A percentile compares a stretch with the other conserved stretches of the same genome.
These are phyloP conservation scores for Chalara sp. DNA, from an alignment of 2,329 filamentous ascomycete species.

Conservation along the genomic window DNA sequence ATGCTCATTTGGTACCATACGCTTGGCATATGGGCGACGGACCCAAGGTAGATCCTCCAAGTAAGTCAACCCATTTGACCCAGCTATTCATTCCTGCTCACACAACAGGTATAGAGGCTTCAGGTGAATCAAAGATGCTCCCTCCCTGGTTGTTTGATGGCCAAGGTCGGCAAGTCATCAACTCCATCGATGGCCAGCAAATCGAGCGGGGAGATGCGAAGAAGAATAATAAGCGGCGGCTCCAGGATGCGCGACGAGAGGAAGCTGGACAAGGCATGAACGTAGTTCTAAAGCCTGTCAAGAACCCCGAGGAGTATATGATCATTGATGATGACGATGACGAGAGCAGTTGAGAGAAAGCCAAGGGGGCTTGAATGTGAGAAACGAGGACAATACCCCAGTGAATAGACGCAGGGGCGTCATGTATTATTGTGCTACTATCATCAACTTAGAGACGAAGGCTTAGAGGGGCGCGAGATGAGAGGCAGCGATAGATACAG, in stretches of 20 bases:
- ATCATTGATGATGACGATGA: not conserved
- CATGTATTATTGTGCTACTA: no score
- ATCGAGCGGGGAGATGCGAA: conserved; percentile 35
- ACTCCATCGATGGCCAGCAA: conserved; percentile 44
- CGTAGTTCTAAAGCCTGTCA: conserved; percentile 5
- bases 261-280: conserved; percentile 7
- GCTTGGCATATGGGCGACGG: conserved; percentile 57
- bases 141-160: conserved; percentile 42
- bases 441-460: no score
- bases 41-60: conserved; percentile 34
- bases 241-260: conserved; percentile 7
- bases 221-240: conserved; percentile 18
- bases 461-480: no score
- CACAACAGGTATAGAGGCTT: not conserved
- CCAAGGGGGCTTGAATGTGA: not conserved
- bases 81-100: not conserved
- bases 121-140: not conserved
- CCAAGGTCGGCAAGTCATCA: conserved; percentile 50
- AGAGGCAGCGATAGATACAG: no score
- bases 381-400: not conserved
- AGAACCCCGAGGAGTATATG: conserved; percentile 2
- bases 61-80: conserved; percentile 8
- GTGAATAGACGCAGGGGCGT: no score
- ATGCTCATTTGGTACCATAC: conserved; percentile 44
- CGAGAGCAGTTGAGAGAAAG: not conserved